Evolutionary conservation across 1,284 basidiomycete species (phyloP).

Genomic region (Filobasidium uniguttulatum): DNA sequence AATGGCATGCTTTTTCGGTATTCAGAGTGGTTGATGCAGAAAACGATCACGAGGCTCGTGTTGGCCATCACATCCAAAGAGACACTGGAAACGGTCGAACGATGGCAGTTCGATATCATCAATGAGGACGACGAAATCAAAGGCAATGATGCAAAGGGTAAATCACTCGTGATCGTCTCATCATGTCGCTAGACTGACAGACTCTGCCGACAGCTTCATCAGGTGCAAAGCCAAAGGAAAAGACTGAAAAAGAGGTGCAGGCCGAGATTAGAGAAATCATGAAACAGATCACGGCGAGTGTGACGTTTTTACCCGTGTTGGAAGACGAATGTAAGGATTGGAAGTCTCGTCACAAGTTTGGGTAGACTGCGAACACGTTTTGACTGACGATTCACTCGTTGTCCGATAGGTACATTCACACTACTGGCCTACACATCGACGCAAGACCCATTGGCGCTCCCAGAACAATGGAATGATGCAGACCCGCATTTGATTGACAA

Average conservation of each 20-base stretch:
- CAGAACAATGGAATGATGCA: conserved; percentile 73
- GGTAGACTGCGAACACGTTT: neutral
- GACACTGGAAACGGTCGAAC: conserved; percentile 74
- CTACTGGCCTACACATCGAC: conserved; percentile 81
- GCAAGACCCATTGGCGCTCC: conserved; percentile 56
- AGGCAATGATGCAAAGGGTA: neutral
- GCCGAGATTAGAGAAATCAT: conserved; percentile 95
- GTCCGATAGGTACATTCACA: conserved; percentile 51
- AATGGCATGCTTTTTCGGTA: conserved; percentile 2
- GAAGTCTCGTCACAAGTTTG: too few relatives aligned
- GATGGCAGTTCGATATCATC: conserved; percentile 97
- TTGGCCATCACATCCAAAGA: conserved; percentile 94
- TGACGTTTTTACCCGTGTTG: conserved; percentile 88
- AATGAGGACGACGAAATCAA: conserved; percentile 40
- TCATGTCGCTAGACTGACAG: neutral
- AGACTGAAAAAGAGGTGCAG: conserved; percentile 79
- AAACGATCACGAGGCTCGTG: conserved; percentile 80
- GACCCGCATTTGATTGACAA: conserved; percentile 90
- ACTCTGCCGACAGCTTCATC: neutral
- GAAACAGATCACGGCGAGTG: conserved; percentile 93
- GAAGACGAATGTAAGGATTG: conserved; percentile 67
- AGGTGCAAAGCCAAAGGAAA: conserved; percentile 23
- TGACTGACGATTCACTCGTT: neutral
- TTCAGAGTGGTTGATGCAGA: conserved; percentile 89
- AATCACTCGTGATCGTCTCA: too few relatives aligned